Percentiles rank a stretch among this genome's conserved stretches.
phyloP scores from a whole-genome alignment of 139 green algal species.

The Chlorella sp. region DNA sequence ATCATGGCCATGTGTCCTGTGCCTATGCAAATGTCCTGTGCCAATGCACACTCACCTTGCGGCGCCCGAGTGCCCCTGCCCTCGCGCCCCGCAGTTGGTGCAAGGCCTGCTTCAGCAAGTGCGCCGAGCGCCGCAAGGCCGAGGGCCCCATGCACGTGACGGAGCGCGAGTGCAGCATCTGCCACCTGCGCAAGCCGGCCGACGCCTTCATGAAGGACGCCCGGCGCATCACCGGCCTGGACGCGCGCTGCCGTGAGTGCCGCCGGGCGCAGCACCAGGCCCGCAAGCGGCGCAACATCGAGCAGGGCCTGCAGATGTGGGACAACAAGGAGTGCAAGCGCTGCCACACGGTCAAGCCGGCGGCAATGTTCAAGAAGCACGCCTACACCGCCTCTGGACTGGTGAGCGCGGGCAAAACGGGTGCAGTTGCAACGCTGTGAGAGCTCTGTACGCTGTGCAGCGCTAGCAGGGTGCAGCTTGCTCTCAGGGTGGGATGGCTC shows the following conservation, averaged over 20 bases:
- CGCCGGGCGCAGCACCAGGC: not conserved
- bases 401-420: too few species aligned
- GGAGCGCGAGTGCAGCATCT: conserved; percentile 1
- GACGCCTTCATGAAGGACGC: conserved; percentile 5
- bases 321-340: conserved; percentile 2
- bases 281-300: not conserved
- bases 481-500: too few species aligned
- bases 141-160: not conserved
- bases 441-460: too few species aligned
- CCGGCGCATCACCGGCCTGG: not conserved
- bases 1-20: too few species aligned
- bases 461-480: too few species aligned
- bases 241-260: conserved; percentile 2
- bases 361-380: conserved; percentile 3
- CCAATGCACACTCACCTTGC: too few species aligned
- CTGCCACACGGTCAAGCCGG: conserved; percentile 4
- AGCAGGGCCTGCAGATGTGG: not conserved
- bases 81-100: conserved; percentile 1
- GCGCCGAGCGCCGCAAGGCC: not conserved
- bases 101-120: not conserved
- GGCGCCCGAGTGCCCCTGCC: too few species aligned
- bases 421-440: too few species aligned
- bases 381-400: not conserved
- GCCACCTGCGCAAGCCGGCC: not conserved
- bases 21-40: too few species aligned